Conservation (phyloP, 495 filamentous ascomycete species). For the Tuber aestivum region DNA sequence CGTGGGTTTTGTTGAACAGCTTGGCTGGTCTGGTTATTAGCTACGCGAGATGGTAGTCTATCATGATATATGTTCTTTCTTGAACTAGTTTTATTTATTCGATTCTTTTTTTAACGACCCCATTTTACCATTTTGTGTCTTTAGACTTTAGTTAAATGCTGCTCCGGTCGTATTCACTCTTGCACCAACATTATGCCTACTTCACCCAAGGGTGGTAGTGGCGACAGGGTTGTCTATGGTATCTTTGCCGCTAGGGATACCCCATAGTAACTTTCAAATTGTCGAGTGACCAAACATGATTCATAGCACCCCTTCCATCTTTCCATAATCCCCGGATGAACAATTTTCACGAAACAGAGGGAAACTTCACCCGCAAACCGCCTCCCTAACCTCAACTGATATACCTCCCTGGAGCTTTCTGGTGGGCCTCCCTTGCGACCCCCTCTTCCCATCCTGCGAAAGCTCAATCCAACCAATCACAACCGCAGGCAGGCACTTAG, state of each 20-base stretch:
- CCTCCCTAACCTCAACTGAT: not conserved
- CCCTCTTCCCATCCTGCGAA: conserved; percentile 52
- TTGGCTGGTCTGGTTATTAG: not conserved
- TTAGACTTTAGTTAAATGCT: not conserved
- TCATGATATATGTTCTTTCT: not conserved
- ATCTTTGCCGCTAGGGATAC: no score
- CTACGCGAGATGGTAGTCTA: not conserved
- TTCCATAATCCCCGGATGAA: no score
- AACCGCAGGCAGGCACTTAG: conserved; percentile 56
- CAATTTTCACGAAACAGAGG: no score
- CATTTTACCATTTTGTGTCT: not conserved
- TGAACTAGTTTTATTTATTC: not conserved
- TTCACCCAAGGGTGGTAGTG: no score
- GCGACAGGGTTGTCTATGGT: no score
- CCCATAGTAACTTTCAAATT: no score
- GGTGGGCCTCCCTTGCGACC: conserved; percentile 2
- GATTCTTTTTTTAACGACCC: not conserved
- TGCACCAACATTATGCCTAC: no score
- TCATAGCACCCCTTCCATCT: no score
- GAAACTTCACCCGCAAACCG: no score
- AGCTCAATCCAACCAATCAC: conserved; percentile 55
- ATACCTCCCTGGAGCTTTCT: not conserved
- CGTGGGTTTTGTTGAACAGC: not conserved
- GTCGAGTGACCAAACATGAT: no score
- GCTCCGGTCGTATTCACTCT: no score